phyloP scores from a whole-genome alignment of 2,329 filamentous ascomycete genomes.

The Alternaria conjuncta region DNA sequence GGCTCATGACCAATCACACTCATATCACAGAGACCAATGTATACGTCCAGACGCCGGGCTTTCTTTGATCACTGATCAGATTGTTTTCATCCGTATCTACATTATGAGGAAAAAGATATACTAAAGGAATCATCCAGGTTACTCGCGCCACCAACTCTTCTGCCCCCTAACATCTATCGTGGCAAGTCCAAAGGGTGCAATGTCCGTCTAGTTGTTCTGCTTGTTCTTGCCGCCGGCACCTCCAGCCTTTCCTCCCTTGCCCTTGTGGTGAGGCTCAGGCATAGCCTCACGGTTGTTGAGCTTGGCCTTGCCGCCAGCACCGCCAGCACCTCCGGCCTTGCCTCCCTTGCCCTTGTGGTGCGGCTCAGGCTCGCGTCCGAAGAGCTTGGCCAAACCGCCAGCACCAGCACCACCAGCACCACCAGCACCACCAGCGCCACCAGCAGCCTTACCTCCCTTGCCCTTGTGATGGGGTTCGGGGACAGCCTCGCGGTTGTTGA shows the following conservation, averaged over 20 bases:
- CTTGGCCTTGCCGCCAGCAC: not conserved
- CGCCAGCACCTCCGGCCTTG: not conserved
- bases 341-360: constrained; percentile 15
- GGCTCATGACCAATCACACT: too few relatives aligned
- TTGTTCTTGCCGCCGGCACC: not conserved
- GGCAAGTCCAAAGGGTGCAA: not conserved
- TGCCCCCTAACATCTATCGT: not conserved
- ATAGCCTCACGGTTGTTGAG: not conserved
- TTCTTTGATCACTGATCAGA: not conserved
- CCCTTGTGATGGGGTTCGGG: constrained; percentile 16
- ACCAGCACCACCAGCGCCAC: not conserved
- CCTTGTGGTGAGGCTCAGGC: constrained; percentile 16
- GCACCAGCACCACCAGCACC: not conserved
- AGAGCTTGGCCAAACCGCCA: not conserved
- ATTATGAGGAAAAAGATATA: not conserved
- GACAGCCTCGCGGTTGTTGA: not conserved
- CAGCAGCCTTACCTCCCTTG: constrained; percentile 14
- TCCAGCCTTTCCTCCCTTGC: constrained; percentile 16
- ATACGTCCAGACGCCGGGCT: not conserved
- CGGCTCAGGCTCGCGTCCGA: not conserved
- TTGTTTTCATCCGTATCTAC: not conserved
- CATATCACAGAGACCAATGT: not conserved
- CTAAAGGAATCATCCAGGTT: not conserved
- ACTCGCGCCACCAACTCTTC: not conserved
- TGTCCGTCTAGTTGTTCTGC: not conserved